Conservation (phyloP, 2,329 filamentous ascomycete species). For the Phyllachora maydis region DNA sequence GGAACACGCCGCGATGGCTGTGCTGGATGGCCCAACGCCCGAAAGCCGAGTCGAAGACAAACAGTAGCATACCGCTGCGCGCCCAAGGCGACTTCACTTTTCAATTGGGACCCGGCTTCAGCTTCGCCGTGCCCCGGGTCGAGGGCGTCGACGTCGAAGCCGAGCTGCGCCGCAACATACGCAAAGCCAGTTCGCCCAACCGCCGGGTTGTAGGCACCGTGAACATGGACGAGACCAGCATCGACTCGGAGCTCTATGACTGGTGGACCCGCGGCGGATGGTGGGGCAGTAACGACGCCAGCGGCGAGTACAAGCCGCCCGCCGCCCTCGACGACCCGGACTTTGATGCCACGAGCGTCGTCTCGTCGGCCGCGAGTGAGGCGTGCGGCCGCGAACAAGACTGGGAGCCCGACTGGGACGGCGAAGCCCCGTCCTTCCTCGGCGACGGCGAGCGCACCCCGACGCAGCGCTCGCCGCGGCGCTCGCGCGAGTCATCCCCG, state of each 20-base stretch:
- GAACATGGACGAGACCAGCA: constrained; percentile 37
- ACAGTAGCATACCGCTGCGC: no score
- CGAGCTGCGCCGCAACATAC: constrained; percentile 47
- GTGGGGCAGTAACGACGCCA: constrained; percentile 67
- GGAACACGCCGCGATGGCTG: constrained; percentile 42
- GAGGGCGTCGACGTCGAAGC: constrained; percentile 61
- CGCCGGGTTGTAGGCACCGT: constrained; percentile 14
- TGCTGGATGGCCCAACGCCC: constrained; percentile 22
- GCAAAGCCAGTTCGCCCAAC: constrained; percentile 8
- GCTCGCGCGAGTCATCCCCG: constrained; percentile 36
- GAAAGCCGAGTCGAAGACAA: constrained; percentile 8
- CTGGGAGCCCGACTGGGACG: constrained; percentile 18
- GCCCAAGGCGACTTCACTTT: no score
- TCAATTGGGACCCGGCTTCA: constrained; percentile 1
- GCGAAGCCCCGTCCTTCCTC: no score
- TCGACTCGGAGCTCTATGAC: constrained; percentile 57
- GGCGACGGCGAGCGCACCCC: constrained; percentile 45
- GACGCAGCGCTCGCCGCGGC: constrained; percentile 41
- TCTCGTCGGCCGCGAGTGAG: constrained; percentile 27
- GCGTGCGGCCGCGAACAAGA: no score
- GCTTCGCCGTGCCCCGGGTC: constrained; percentile 25
- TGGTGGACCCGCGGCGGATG: constrained; percentile 74
- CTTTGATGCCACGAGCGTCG: constrained; percentile 51
- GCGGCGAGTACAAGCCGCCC: constrained; percentile 51
- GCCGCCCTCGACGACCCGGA: constrained; percentile 20